Evolutionary conservation across 1,139 yeast genomes (phyloP), one percentile per base, ranked within the genome.

Genomic region (Geotrichum phurueaensis): DNA sequence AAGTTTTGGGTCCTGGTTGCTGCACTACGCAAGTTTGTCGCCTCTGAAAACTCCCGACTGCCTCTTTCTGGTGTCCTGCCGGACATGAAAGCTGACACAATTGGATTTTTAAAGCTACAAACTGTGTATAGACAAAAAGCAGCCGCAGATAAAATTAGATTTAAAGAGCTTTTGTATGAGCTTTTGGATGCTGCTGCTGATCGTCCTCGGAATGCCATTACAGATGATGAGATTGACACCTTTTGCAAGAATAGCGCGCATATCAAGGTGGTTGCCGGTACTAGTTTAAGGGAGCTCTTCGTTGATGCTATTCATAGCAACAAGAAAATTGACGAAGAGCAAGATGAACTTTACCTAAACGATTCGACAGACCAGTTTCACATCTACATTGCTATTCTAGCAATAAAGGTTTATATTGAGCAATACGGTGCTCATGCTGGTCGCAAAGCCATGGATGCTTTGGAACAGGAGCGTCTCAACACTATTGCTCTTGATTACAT

Each of bases 41-140:
- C 67, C 0, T 23, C 33, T 12, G 60, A 63, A 9, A 63, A 63
- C 20, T 58, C 65, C 1, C 73, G 77, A 62, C 73, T 88, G 27
- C 97, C 97, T 0, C 75, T 90, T 2, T 79, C 87, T 2, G 97
- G 96, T 0, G 80, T 78, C 1, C 70, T 92, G 13, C 97, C 97
- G 0, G 98, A 92, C 71, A 92, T 94, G 97, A 87, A 89, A 43
- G 83, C 96, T 0, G 85, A 85, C 65, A 86, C 97, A 0, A 74
- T 74, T 15, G 79, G 79, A 59, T 94, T 87, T 70, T 78, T 86
- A 10, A 71, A 69, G 6, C 73, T 94, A 58, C 88, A 86, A 69
- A 71, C 70, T 0, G 67, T 89, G 12, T 71, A 88, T 70, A 74
- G 78, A 23, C 74, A 73, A 1, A 88, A 87, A 67, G 87, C 90